Percentiles rank a stretch among this genome's conserved stretches.
Evolutionary conservation across 805 yeast species (phyloP).

Genomic region (Myxozyma kluyveri): DNA sequence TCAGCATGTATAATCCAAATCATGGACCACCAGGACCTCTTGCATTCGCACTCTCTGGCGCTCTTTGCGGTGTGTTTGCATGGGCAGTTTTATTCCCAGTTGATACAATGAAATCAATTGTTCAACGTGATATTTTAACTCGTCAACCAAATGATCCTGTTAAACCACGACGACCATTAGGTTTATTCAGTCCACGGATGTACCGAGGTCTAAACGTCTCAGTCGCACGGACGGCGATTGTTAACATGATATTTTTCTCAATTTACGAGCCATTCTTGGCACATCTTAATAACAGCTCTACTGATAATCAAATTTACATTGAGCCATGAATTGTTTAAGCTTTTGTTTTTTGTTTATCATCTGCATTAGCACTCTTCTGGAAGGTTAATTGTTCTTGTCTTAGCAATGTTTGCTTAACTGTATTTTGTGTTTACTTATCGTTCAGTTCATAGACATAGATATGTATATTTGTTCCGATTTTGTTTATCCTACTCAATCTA

Average conservation of each 20-base stretch:
- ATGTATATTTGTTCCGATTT: background rate
- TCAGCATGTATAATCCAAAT: conserved; percentile 31
- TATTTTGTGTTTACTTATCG: too few species aligned
- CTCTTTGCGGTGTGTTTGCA: conserved; percentile 67
- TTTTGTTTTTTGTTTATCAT: background rate
- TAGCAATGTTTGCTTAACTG: too few species aligned
- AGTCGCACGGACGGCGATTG: conserved; percentile 64
- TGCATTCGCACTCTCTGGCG: conserved; percentile 69
- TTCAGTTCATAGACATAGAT: too few species aligned
- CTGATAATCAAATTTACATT: background rate
- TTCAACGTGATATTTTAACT: conserved; percentile 70
- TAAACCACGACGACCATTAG: conserved; percentile 35
- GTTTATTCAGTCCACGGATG: conserved; percentile 50
- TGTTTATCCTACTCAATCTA: background rate
- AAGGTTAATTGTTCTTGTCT: too few species aligned
- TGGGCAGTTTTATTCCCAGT: conserved; percentile 77
- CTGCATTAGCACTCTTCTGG: too few species aligned
- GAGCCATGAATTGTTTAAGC: background rate
- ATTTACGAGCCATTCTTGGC: conserved; percentile 50
- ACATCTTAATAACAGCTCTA: conserved; percentile 50
- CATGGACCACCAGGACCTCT: conserved; percentile 39
- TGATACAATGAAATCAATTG: conserved; percentile 73
- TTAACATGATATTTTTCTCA: conserved; percentile 73
- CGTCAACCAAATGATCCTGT: conserved; percentile 51
- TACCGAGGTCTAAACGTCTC: conserved; percentile 80